A percentile compares a stretch with the other conserved stretches of the same genome.
Conservation (phyloP, 345 rosid species). For the Barbarea vulgaris region DNA sequence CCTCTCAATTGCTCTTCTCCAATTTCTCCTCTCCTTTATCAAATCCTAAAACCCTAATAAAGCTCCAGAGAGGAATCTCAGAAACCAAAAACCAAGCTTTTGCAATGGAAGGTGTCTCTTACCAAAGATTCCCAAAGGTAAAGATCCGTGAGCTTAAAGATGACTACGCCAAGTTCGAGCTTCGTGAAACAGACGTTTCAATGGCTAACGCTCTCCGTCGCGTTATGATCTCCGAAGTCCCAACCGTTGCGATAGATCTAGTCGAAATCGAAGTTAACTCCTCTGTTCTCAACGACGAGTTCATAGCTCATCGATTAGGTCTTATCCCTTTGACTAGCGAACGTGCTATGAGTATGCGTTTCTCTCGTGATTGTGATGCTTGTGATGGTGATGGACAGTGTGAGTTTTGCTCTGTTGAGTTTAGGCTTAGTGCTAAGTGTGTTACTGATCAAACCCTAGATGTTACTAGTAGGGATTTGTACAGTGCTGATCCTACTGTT, state of each 20-base stretch:
- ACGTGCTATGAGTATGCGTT: slow-evolving; percentile 91
- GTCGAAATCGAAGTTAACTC: slow-evolving; percentile 93
- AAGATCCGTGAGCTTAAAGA: slow-evolving; percentile 81
- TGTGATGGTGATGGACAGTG: slow-evolving; percentile 98
- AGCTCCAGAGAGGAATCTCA: background rate
- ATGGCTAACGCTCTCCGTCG: slow-evolving; percentile 97
- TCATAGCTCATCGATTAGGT: slow-evolving; percentile 94
- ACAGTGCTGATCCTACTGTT: slow-evolving; percentile 83
- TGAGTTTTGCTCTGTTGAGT: slow-evolving; percentile 96
- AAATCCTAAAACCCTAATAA: slow-evolving; percentile 15
- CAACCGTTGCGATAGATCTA: slow-evolving; percentile 93
- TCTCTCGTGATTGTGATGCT: slow-evolving; percentile 94
- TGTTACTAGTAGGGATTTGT: slow-evolving; percentile 81
- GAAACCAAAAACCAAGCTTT: background rate
- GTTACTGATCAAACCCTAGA: slow-evolving; percentile 83
- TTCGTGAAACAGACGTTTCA: slow-evolving; percentile 86
- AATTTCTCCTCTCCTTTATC: background rate
- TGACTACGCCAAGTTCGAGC: slow-evolving; percentile 87
- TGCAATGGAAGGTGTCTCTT: slow-evolving; percentile 62
- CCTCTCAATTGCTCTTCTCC: too few species aligned
- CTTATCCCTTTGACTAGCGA: slow-evolving; percentile 90
- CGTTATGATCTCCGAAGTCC: slow-evolving; percentile 96
- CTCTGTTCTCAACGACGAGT: slow-evolving; percentile 90
- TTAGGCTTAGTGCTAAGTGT: slow-evolving; percentile 76
- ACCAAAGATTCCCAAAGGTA: slow-evolving; percentile 87